These are phyloP conservation scores for Coniochaeta prunicola DNA, from an alignment of 2,329 filamentous ascomycete species.

Conservation along the genomic window DNA sequence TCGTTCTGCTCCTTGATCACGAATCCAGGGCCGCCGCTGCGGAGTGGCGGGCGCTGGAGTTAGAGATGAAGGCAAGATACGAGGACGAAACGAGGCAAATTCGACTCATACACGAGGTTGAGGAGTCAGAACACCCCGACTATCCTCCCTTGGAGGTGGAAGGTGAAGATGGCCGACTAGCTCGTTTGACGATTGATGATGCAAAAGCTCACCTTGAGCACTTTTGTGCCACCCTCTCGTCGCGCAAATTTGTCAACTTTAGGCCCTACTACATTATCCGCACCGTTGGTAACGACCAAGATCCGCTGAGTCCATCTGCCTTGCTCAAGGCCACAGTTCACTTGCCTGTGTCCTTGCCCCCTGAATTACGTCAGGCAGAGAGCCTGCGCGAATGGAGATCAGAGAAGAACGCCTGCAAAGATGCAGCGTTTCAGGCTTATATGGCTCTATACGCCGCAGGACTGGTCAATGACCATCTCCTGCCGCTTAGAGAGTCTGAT, in stretches of 20 bases:
- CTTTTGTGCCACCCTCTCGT: conserved; percentile 62
- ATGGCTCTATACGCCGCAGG: conserved; percentile 59
- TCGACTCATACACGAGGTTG: conserved; percentile 35
- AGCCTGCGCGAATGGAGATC: conserved; percentile 57
- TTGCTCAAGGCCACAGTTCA: conserved; percentile 53
- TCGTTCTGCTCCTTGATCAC: conserved; percentile 38
- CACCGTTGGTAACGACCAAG: conserved; percentile 19
- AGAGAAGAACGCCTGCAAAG: conserved; percentile 66
- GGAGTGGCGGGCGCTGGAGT: conserved; percentile 62
- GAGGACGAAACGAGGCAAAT: conserved; percentile 53
- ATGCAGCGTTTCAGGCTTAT: conserved; percentile 80
- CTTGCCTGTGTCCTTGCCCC: conserved; percentile 65
- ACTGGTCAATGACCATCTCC: conserved; percentile 68
- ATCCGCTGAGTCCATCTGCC: conserved; percentile 12
- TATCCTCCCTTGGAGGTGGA: conserved; percentile 27
- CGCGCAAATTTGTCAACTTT: conserved; percentile 52
- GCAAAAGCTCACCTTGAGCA: conserved; percentile 72
- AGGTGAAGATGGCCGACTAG: conserved; percentile 48
- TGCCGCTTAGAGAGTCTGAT: conserved; percentile 51
- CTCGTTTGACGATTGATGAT: conserved; percentile 64
- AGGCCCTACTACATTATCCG: conserved; percentile 61
- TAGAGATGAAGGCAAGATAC: conserved; percentile 64
- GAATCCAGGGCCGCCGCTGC: conserved; percentile 16
- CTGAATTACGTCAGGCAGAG: conserved; percentile 44
- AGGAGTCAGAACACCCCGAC: conserved; percentile 30